Conservation (phyloP, 331 rosid genomes). For the Dryas integrifolia region DNA sequence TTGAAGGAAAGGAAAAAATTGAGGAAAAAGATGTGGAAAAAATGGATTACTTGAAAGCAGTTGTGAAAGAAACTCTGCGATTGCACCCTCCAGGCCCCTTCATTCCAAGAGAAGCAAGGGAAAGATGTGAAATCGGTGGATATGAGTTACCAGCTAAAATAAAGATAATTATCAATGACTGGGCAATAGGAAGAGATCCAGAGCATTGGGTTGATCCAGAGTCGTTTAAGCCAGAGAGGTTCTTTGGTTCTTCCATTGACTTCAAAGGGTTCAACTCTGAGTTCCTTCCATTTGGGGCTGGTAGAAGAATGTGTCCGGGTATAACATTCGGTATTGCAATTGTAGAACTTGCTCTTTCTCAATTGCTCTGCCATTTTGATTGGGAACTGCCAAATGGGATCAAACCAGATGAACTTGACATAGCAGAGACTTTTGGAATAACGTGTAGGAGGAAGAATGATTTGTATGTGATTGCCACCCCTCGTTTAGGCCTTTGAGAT, state of each 20-base stretch:
- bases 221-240: constrained; percentile 15
- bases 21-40: neutral
- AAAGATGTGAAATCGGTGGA: constrained; percentile 11
- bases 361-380: constrained; percentile 8
- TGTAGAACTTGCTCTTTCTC: neutral
- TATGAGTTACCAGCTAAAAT: neutral
- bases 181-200: constrained; percentile 11
- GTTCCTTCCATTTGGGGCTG: constrained; percentile 3
- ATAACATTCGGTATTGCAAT: neutral
- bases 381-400: constrained; percentile 4
- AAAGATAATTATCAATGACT: neutral
- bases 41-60: constrained; percentile 8
- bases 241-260: neutral
- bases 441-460: neutral
- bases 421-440: constrained; percentile 1
- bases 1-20: neutral
- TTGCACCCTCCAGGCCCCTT: constrained; percentile 17
- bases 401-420: constrained; percentile 11
- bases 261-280: neutral
- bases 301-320: constrained; percentile 12
- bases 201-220: neutral
- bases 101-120: constrained; percentile 8
- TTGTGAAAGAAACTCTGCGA: constrained; percentile 10
- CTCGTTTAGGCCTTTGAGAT: neutral
- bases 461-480: constrained; percentile 11